Base-by-base conservation (phyloP, 768 basidiomycete species). In the Mycena floridula region DNA sequence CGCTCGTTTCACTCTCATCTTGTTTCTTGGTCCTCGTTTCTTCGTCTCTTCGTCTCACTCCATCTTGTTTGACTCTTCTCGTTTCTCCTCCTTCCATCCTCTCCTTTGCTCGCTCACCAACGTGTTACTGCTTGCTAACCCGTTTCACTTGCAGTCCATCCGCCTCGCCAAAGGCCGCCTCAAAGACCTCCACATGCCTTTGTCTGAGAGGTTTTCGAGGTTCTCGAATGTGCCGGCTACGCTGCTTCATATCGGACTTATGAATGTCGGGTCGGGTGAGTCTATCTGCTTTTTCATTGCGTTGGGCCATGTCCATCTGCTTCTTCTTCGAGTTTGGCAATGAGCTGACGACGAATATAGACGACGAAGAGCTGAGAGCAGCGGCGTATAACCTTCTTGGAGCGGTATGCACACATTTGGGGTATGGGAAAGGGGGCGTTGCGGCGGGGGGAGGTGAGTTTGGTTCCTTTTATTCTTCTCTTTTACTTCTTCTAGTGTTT, bases 211-310 rank as follows among this genome's bases (percentile, higher is more conserved):
- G 7, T 81, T 84, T 50, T 79, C 85, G 6, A 74, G 86, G 43
- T 82, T 89, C 48, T 87, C 83, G 3, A 93, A 92, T 54, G 82
- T 92, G 16, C 84, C 89, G 6, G 87, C 90, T 0, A 85, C 88
- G 0, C 64, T 96, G 37, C 68, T 95, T n/a, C 92, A 93, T 53
- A 76, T 91, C 24, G 88, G 89, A 16, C 74, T 96, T 62, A 70
- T 90, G 13, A 89, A 85, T 50, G 71, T 92, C 22, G 81, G n/a
- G n/a, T n/a, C n/a, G n/a, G n/a, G n/a, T n/a, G n/a, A n/a, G n/a
- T n/a, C n/a, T n/a, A n/a, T n/a, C n/a, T n/a, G n/a, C n/a, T n/a
- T n/a, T n/a, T n/a, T n/a, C n/a, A n/a, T n/a, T n/a, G n/a, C n/a
- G n/a, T n/a, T n/a, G n/a, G n/a, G n/a, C n/a, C n/a, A n/a, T n/a